Conservation (phyloP, 2,329 filamentous ascomycete species). For the Boeremia exigua region DNA sequence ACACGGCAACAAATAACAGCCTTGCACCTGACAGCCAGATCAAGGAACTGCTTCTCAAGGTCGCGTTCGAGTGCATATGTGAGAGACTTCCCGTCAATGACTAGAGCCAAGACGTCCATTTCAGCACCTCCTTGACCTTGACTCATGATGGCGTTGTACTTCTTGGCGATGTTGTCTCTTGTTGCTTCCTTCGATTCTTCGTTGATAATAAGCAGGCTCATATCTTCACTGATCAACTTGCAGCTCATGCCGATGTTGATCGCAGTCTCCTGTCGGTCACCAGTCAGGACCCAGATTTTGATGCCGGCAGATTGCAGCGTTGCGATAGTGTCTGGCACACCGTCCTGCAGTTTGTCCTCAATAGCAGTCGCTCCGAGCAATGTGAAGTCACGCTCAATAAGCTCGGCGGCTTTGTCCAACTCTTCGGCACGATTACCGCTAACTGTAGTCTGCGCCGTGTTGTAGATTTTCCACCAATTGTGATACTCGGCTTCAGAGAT, state of each 20-base stretch:
- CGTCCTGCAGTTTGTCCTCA: slow-evolving; percentile 94
- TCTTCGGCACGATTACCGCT: slow-evolving; percentile 92
- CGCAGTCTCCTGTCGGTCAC: slow-evolving; percentile 96
- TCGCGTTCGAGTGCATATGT: slow-evolving; percentile 93
- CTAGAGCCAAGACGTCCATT: slow-evolving; percentile 83
- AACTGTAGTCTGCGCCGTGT: slow-evolving; percentile 87
- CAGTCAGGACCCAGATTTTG: slow-evolving; percentile 98
- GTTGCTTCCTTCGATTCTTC: slow-evolving; percentile 82
- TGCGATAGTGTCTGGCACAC: slow-evolving; percentile 96
- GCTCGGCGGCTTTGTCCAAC: slow-evolving; percentile 93
- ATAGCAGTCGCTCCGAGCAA: slow-evolving; percentile 95
- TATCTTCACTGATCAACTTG: slow-evolving; percentile 97
- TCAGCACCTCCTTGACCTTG: slow-evolving; percentile 80
- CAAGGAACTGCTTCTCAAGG: slow-evolving; percentile 89
- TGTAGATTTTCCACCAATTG: slow-evolving; percentile 86
- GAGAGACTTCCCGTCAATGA: slow-evolving; percentile 96
- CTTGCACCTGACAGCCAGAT: slow-evolving; percentile 94
- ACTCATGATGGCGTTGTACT: slow-evolving; percentile 85
- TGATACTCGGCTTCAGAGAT: slow-evolving; percentile 86
- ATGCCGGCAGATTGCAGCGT: slow-evolving; percentile 96
- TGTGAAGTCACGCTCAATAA: slow-evolving; percentile 91
- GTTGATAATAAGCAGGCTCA: slow-evolving; percentile 96
- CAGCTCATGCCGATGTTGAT: slow-evolving; percentile 99
- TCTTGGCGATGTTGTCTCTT: slow-evolving; percentile 88
- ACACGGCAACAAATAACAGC: slow-evolving; percentile 98